Evolutionary conservation across 768 basidiomycete genomes (phyloP).

Genomic region (Tremella fuciformis): DNA sequence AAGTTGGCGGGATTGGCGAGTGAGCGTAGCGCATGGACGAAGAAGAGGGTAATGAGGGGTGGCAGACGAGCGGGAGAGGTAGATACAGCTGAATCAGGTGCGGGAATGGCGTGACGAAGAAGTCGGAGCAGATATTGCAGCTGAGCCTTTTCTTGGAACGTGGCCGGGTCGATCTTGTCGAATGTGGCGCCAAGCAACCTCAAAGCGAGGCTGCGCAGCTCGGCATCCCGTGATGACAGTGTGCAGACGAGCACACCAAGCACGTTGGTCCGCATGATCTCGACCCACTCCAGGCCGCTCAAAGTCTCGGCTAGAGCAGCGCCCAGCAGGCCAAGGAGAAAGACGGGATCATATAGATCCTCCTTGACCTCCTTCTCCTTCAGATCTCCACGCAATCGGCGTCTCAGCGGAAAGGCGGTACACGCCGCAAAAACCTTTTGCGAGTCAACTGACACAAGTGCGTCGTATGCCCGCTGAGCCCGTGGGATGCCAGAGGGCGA

Average conservation of each 20-base stretch:
- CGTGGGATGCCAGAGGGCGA: constrained; percentile 53
- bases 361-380: constrained; percentile 47
- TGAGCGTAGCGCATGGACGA: constrained; percentile 74
- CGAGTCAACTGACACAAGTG: constrained; percentile 69
- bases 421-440: constrained; percentile 67
- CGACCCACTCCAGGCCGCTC: constrained; percentile 74
- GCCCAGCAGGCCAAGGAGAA: constrained; percentile 66
- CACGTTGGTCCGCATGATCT: constrained; percentile 76
- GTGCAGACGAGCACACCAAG: constrained; percentile 69
- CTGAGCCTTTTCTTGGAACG: constrained; percentile 75
- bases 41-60: constrained; percentile 72
- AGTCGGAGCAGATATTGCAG: constrained; percentile 67
- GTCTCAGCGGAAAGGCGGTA: constrained; percentile 67
- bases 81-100: constrained; percentile 40
- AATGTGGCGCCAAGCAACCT: constrained; percentile 56
- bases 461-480: constrained; percentile 58
- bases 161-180: constrained; percentile 62
- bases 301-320: constrained; percentile 62
- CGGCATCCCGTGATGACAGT: constrained; percentile 65
- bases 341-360: constrained; percentile 73
- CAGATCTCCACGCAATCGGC: constrained; percentile 55
- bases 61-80: constrained; percentile 59
- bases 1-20: constrained; percentile 85
- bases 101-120: constrained; percentile 61
- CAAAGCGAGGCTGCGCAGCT: constrained; percentile 63